phyloP scores from a whole-genome alignment of 2,329 filamentous ascomycete genomes.

The Penicillium thymicola region DNA sequence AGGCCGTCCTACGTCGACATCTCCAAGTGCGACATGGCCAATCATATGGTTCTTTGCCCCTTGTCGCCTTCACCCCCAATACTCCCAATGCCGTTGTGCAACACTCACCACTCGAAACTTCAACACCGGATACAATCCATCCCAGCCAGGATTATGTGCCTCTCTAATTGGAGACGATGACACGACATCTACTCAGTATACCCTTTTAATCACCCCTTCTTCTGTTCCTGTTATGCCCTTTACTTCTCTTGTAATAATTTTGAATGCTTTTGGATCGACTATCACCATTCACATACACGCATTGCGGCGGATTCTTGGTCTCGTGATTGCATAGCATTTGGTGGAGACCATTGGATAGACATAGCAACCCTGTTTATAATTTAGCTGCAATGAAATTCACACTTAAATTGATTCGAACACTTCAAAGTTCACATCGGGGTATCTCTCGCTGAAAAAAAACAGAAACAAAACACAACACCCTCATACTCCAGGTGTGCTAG shows the following conservation, averaged over 20 bases:
- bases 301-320: conserved; percentile 21
- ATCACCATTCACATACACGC: conserved; percentile 16
- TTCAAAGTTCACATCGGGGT: conserved; percentile 9
- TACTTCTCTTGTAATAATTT: conserved; percentile 21
- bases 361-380: not conserved
- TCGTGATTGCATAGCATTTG: conserved; percentile 28
- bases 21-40: conserved; percentile 37
- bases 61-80: conserved; percentile 34
- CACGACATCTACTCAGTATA: conserved; percentile 8
- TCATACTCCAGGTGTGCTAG: too few relatives aligned
- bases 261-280: conserved; percentile 10
- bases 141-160: not conserved
- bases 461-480: not conserved
- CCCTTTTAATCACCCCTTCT: conserved; percentile 7
- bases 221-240: conserved; percentile 5
- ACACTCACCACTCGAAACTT: conserved; percentile 5
- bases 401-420: not conserved
- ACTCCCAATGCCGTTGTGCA: conserved; percentile 30
- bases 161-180: conserved; percentile 2
- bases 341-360: conserved; percentile 29
- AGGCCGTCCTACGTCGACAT: conserved; percentile 40
- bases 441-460: conserved; percentile 5
- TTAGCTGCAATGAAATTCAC: not conserved
- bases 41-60: conserved; percentile 40
- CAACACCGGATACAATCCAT: conserved; percentile 4